A percentile compares a stretch with the other conserved stretches of the same genome.
Evolutionary conservation across 208 protist genomes (phyloP).

Genomic region (Herpetomonas samuelpessoai): DNA sequence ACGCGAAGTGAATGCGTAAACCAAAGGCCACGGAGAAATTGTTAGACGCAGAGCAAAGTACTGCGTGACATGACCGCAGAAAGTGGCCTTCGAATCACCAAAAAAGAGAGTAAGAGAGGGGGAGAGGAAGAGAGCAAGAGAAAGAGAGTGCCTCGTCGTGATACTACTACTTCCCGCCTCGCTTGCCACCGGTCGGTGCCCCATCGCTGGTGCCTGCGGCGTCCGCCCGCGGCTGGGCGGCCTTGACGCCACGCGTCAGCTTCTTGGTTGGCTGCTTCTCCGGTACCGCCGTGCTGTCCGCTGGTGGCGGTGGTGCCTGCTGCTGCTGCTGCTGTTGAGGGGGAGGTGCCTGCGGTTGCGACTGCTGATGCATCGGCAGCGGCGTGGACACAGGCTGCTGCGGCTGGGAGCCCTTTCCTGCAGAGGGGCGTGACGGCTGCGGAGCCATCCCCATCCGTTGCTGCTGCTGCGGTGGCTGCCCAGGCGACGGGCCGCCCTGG

Average conservation of each 20-base stretch:
- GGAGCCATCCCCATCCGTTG: conserved; percentile 22
- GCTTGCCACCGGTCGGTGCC: conserved; percentile 10
- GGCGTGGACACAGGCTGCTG: conserved; percentile 35
- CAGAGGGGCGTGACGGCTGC: conserved; percentile 20
- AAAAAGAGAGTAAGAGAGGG: neutral
- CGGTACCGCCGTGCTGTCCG: conserved; percentile 28
- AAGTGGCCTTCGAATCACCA: neutral
- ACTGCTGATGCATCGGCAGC: conserved; percentile 15
- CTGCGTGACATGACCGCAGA: too few relatives aligned
- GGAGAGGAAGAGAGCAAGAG: conserved; percentile 3
- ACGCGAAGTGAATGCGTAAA: too few relatives aligned
- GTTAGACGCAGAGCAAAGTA: too few relatives aligned
- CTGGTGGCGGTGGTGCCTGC: conserved; percentile 28
- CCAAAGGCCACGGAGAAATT: too few relatives aligned
- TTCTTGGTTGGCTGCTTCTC: conserved; percentile 27
- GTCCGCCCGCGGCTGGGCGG: conserved; percentile 9
- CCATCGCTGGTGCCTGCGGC: conserved; percentile 8
- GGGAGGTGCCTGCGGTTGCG: conserved; percentile 19
- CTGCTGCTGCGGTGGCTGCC: conserved; percentile 49
- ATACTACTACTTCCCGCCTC: conserved; percentile 19
- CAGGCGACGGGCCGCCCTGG: conserved; percentile 13
- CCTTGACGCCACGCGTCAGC: conserved; percentile 21
- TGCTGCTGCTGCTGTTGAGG: conserved; percentile 26
- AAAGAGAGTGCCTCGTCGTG: neutral
- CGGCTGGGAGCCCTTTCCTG: conserved; percentile 30